phyloP scores from a whole-genome alignment of 1,139 yeast genomes.

The Waltiozyma sp. region DNA sequence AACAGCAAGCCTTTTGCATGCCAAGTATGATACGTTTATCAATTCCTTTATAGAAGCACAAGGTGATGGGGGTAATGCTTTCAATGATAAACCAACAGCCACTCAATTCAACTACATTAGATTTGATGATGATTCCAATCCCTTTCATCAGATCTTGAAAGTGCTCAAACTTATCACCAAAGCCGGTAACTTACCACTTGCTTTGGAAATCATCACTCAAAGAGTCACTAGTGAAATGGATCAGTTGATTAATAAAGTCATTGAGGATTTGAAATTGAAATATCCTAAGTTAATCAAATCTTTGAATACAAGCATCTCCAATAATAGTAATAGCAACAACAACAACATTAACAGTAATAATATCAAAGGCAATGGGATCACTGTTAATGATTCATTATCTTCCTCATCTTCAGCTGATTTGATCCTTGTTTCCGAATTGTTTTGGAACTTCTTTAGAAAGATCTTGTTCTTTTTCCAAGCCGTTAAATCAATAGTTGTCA shows the following conservation, averaged over 20 bases:
- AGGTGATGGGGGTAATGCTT: conserved; percentile 14
- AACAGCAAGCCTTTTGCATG: conserved; percentile 29
- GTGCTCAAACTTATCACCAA: conserved; percentile 49
- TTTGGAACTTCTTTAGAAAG: conserved; percentile 56
- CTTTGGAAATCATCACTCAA: conserved; percentile 43
- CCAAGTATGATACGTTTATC: conserved; percentile 34
- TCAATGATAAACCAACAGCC: conserved; percentile 22
- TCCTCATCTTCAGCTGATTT: neutral
- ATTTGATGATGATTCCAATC: conserved; percentile 25
- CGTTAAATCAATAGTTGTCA: conserved; percentile 55
- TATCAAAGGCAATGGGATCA: neutral
- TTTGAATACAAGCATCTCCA: conserved; percentile 6
- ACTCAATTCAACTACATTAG: neutral
- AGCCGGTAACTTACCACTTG: conserved; percentile 52
- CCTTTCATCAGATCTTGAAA: conserved; percentile 45
- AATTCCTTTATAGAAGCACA: conserved; percentile 6
- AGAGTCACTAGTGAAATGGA: conserved; percentile 37
- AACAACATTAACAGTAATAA: too few relatives aligned
- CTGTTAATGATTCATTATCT: conserved; percentile 36
- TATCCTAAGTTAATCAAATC: conserved; percentile 31
- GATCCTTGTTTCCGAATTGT: conserved; percentile 54
- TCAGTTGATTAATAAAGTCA: conserved; percentile 46
- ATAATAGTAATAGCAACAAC: too few relatives aligned
- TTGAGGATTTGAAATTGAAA: conserved; percentile 52
- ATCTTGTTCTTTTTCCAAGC: conserved; percentile 56